Evolutionary conservation across 257 asterid genomes (phyloP), one percentile per base, ranked within the genome.

Genomic region (Jasminum sambac): DNA sequence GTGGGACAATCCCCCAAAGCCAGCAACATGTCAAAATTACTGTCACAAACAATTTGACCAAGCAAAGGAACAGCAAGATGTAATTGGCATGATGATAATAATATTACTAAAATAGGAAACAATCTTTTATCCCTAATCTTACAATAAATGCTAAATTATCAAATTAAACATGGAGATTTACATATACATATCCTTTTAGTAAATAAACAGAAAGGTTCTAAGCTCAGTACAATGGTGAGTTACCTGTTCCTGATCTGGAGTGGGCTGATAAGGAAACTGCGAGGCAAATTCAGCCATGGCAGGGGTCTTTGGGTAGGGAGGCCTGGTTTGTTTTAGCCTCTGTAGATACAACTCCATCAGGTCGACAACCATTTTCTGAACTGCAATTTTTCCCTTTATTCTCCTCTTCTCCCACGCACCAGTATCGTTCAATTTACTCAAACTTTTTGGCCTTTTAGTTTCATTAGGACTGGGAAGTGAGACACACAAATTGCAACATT

Each of bases 361-460:
- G 80, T 94, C 96, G 68, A 94, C 97, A 59, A 94, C 97, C 97
- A 94, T 91, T 80, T 88, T 94, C 83, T 89, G 99, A 70, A 94
- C 94, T 23, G 96, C 99, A 86, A 94, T 89, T 84, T 91, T 91
- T n/a, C 99, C 99, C 84, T 94, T 91, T 68, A 88, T 79, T 81
- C 96, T 89, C 81, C 99, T 88, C 83, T 77, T 91, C 82, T 94
- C 97, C 99, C 99, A 94, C 38, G 92, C 86, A 77, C 85, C 83
- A 23, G 96, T 84, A 63, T 94, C 99, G 52, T 76, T 91, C 82
- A 94, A 79, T 72, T 94, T 94, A 88, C 96, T 94, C 79, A 94
- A 81, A 24, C 93, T 78, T 72, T 86, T 84, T 6, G 99, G 95
- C 83, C 70, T 91, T 70, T 85, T 86, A 63, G 81, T 85, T 81